Conservation (phyloP, 768 basidiomycete species). For the Kwoniella heveanensis region DNA sequence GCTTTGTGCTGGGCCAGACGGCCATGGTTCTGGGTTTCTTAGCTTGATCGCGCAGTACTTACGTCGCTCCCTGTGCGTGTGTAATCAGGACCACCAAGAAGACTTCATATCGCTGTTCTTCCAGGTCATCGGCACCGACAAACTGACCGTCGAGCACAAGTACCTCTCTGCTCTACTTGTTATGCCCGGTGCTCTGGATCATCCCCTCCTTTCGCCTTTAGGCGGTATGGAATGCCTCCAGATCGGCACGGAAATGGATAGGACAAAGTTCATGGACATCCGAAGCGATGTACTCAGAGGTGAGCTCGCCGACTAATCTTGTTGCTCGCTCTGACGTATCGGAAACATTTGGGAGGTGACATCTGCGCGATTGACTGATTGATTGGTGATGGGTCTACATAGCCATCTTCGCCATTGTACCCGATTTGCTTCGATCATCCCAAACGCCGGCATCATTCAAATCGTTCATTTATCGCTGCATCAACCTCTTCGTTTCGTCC, state of each 20-base stretch:
- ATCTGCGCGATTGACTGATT: background rate
- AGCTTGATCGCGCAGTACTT: too few species aligned
- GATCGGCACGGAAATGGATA: slow-evolving; percentile 32
- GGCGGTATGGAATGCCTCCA: slow-evolving; percentile 15
- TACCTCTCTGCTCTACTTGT: slow-evolving; percentile 65
- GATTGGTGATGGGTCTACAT: slow-evolving; percentile 9
- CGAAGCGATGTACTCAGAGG: slow-evolving; percentile 59
- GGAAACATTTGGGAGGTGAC: background rate
- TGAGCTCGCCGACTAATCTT: too few species aligned
- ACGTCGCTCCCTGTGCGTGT: too few species aligned
- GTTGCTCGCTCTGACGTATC: too few species aligned
- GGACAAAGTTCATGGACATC: slow-evolving; percentile 48
- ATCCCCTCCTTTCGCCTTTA: slow-evolving; percentile 56
- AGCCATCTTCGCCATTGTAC: slow-evolving; percentile 62
- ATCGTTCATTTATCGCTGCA: slow-evolving; percentile 50
- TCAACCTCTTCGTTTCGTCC: slow-evolving; percentile 61
- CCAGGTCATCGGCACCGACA: slow-evolving; percentile 60
- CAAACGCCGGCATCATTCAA: slow-evolving; percentile 34
- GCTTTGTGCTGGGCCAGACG: too few species aligned
- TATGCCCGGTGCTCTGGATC: slow-evolving; percentile 62
- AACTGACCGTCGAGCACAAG: slow-evolving; percentile 63
- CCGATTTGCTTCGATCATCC: slow-evolving; percentile 53
- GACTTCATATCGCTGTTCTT: slow-evolving; percentile 64
- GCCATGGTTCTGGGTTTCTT: too few species aligned
- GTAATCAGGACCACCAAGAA: slow-evolving; percentile 59